Base-by-base conservation (phyloP, 148 eudicot genomes). In the Nepenthes gracilis region DNA sequence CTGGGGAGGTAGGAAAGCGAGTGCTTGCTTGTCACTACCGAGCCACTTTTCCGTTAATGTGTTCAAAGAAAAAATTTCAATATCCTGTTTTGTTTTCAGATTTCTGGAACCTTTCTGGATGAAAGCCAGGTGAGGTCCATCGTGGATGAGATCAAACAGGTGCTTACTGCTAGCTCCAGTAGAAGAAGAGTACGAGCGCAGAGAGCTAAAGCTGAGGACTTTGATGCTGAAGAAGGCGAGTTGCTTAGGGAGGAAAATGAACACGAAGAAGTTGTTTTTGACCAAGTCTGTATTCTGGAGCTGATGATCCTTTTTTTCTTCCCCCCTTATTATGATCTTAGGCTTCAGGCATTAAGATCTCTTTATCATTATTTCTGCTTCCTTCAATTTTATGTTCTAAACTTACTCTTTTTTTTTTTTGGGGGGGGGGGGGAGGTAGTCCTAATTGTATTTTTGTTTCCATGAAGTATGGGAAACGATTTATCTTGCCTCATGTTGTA, bases 201-300 rank as follows among this genome's bases (percentile, higher is more conserved):
- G 71, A 88, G 98, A 71, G 82, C 91, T 61, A 86, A 86, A 67
- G 96, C 98, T 38, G 98, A 93, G 80, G 98, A 93, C 64, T 93
- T 93, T 64, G 98, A 93, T 78, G 96, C 96, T 12, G 98, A 93
- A 78, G 98, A 93, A 76, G 89, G 91, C 38, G 96, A 88, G 72
- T 56, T 93, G 72, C 85, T 88, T 12, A 84, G 64, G 54, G 95
- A 86, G 68, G 97, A 90, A 74, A 86, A 90, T 74, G 97, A 90
- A 67, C 97, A 86, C 68, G 98, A 93, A 73, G 98, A 93, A 72
- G 98, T 84, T 73, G 78, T 93, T 55, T 88, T 93, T 79, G 95
- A 93, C 61, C 96, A 93, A 70, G 98, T 93, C 47, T 33, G 77
- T 79, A 36, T 53, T 60, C 35, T n/a, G 33, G 35, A 36, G 33